Conservation (phyloP, 1,284 basidiomycete species). For the Naganishia sp. region DNA sequence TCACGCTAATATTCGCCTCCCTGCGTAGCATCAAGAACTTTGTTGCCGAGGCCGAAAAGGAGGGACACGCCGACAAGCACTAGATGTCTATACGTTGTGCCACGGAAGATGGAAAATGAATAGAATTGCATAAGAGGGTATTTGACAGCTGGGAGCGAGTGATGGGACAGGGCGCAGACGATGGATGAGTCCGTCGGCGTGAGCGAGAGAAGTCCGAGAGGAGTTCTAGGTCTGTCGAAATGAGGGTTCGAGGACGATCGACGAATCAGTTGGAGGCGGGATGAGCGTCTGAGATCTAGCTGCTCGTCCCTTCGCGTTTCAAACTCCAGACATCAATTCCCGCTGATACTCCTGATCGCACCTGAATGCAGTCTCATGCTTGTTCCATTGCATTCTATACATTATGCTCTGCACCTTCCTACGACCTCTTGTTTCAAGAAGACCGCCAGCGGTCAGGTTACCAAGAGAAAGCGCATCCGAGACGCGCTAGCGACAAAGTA, state of each 20-base stretch:
- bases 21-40: constrained; percentile 50
- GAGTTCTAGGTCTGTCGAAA: no score
- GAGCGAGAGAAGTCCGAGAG: no score
- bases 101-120: background rate
- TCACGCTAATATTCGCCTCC: background rate
- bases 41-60: constrained; percentile 51
- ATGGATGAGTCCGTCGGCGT: background rate
- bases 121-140: background rate
- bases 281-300: no score
- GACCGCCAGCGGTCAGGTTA: background rate
- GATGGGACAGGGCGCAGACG: background rate
- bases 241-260: no score
- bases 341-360: no score
- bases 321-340: no score
- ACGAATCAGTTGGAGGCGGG: no score
- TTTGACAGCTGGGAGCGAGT: background rate
- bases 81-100: constrained; percentile 8
- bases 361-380: no score
- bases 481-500: constrained; percentile 16
- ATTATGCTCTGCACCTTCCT: no score
- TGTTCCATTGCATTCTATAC: no score
- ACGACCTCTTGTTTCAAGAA: no score
- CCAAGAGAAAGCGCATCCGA: constrained; percentile 6
- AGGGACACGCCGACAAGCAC: constrained; percentile 41
- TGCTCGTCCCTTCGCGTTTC: no score